Evolutionary conservation across 2,329 filamentous ascomycete genomes (phyloP), one percentile per base, ranked within the genome.

Genomic region (Cadophora malorum): DNA sequence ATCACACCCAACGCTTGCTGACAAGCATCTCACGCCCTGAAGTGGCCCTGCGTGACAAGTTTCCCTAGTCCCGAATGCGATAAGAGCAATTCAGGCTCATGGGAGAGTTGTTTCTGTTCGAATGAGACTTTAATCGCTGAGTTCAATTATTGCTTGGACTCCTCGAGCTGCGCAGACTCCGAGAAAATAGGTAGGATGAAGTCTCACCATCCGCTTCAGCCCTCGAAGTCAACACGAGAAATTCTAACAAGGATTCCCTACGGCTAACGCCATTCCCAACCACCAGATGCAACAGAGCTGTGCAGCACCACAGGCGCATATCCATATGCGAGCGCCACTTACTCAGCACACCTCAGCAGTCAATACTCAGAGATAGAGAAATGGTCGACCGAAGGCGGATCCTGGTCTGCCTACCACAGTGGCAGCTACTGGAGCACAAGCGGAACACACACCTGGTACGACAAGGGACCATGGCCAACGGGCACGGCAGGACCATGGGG

Each of bases 391-490:
- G 14, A 55, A 55, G 52, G 25, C 14, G 25, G 52, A 33, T 55
- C 52, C 14, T 55, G 52, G 52, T 55, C 52, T 8, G 52, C 12
- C 14, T 55, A 55, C 52, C 52, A 33, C 52, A 45, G 10, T 45
- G 41, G 41, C 12, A 55, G 25, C 33, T 55, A 55, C 16, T 55
- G 52, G 52, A 55, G 28, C 52, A 33, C 52, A 16, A 55, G 52
- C 25, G 28, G 52, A 21, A 49, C 58, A 7, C 58, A 61, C 38
- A 47, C 58, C 4, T 61, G 58, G 35, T 21, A 19, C 50, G 50
- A 63, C 47, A 35, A 41, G 16, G 68, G 70, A 25, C 66, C 63
- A 58, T 71, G 67, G 67, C 63, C 67, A 25, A 65, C 63, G 8
- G 70, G 67, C 16, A 28, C 65, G 12, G 38, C 38, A 45, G 62